phyloP scores from a whole-genome alignment of 768 basidiomycete species.

The Tricholoma hemisulphureum region DNA sequence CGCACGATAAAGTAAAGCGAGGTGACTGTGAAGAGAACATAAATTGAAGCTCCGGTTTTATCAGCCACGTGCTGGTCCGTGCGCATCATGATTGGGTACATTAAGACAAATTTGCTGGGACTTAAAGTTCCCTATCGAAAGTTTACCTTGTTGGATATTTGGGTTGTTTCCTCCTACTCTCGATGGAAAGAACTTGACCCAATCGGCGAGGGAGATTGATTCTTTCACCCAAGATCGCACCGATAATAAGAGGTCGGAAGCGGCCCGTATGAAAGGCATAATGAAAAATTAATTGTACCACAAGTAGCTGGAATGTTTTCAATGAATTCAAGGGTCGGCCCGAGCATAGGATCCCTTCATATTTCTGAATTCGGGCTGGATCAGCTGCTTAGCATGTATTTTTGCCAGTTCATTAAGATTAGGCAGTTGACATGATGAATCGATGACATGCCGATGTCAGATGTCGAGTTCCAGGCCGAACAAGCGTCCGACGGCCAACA shows the following conservation, averaged over 20 bases:
- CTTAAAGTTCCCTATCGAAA: slow-evolving; percentile 48
- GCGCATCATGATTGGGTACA: slow-evolving; percentile 30
- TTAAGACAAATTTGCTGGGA: background rate
- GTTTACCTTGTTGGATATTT: slow-evolving; percentile 77
- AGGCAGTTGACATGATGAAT: no score
- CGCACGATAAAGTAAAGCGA: slow-evolving; percentile 10
- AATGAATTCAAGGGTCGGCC: no score
- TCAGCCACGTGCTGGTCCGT: slow-evolving; percentile 45
- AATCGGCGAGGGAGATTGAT: slow-evolving; percentile 51
- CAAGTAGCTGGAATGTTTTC: no score
- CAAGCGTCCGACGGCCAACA: no score
- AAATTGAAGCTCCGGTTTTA: slow-evolving; percentile 22
- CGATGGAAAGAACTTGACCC: slow-evolving; percentile 55
- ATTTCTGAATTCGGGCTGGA: background rate
- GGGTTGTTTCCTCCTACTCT: slow-evolving; percentile 42
- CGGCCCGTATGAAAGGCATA: slow-evolving; percentile 69
- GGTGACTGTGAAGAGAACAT: slow-evolving; percentile 19
- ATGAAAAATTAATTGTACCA: no score
- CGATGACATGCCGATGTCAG: no score
- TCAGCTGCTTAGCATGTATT: background rate
- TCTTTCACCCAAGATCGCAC: slow-evolving; percentile 69
- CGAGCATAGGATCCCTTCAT: background rate
- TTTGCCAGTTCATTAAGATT: no score
- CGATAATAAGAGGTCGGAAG: slow-evolving; percentile 45
- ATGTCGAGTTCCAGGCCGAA: no score